Percentiles rank a stretch among this genome's conserved stretches.
phyloP scores from a whole-genome alignment of 2,329 filamentous ascomycete species.

The Cytospora mali region DNA sequence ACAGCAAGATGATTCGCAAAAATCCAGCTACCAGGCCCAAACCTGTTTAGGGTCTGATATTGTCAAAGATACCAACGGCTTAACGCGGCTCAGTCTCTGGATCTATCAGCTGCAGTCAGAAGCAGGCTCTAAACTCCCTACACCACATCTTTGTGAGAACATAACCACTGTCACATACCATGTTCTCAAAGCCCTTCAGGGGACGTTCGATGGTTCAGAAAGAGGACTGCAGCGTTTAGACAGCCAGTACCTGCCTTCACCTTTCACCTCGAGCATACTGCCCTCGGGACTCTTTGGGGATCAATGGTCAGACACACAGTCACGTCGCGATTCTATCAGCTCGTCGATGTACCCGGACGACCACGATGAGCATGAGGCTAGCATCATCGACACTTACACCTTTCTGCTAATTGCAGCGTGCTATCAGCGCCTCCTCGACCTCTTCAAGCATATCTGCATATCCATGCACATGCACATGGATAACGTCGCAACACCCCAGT shows the following conservation, averaged over 20 bases:
- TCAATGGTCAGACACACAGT: too few relatives aligned
- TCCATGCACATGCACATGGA: slow-evolving; percentile 10
- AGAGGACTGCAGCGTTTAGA: too few relatives aligned
- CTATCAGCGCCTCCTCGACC: slow-evolving; percentile 14
- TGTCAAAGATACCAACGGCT: background rate
- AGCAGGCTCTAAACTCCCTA: background rate
- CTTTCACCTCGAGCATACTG: too few relatives aligned
- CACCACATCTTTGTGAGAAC: slow-evolving; percentile 7
- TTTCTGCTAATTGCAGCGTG: slow-evolving; percentile 4
- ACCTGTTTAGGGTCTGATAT: background rate
- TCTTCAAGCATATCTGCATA: slow-evolving; percentile 15
- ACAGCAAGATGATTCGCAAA: too few relatives aligned
- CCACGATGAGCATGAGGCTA: background rate
- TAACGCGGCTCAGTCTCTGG: slow-evolving; percentile 9
- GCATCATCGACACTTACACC: background rate
- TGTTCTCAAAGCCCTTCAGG: background rate
- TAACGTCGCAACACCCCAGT: background rate
- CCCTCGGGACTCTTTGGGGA: too few relatives aligned
- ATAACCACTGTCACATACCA: slow-evolving; percentile 1
- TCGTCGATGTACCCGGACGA: background rate
- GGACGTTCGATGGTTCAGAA: background rate
- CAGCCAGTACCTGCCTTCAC: too few relatives aligned
- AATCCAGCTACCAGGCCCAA: background rate
- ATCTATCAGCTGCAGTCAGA: slow-evolving; percentile 8
- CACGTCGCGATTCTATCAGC: too few relatives aligned